phyloP scores from a whole-genome alignment of 208 protist species.

The Phytomonas serpens region DNA sequence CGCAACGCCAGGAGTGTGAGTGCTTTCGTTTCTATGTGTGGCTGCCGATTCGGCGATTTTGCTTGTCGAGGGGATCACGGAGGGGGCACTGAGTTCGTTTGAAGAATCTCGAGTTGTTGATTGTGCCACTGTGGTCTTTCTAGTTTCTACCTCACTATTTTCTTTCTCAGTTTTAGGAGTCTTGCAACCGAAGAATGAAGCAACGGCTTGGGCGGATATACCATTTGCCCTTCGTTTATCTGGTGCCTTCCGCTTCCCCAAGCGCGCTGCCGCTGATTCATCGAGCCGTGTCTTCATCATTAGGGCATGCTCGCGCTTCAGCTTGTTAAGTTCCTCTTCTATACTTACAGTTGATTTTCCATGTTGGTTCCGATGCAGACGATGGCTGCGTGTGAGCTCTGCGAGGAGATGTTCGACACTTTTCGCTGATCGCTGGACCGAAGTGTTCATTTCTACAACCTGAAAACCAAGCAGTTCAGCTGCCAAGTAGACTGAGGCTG shows the following conservation, averaged over 20 bases:
- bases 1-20: background rate
- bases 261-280: constrained; percentile 16
- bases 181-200: constrained; percentile 46
- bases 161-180: background rate
- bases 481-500: constrained; percentile 69
- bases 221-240: constrained; percentile 40
- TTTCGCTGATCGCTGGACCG: constrained; percentile 53
- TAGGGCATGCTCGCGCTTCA: constrained; percentile 51
- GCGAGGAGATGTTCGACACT: constrained; percentile 67
- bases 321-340: constrained; percentile 55
- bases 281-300: constrained; percentile 18
- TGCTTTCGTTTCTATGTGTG: background rate
- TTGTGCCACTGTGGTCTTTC: background rate
- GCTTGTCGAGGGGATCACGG: background rate
- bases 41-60: background rate
- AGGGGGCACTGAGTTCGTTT: background rate
- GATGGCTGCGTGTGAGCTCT: constrained; percentile 68
- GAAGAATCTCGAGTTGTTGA: background rate
- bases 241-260: constrained; percentile 10
- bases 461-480: constrained; percentile 62
- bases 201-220: constrained; percentile 60
- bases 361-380: constrained; percentile 29
- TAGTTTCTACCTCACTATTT: background rate
- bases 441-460: constrained; percentile 81
- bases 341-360: constrained; percentile 30